Base-by-base conservation (phyloP, 2,329 filamentous ascomycete genomes). In the Colletotrichum musicola region DNA sequence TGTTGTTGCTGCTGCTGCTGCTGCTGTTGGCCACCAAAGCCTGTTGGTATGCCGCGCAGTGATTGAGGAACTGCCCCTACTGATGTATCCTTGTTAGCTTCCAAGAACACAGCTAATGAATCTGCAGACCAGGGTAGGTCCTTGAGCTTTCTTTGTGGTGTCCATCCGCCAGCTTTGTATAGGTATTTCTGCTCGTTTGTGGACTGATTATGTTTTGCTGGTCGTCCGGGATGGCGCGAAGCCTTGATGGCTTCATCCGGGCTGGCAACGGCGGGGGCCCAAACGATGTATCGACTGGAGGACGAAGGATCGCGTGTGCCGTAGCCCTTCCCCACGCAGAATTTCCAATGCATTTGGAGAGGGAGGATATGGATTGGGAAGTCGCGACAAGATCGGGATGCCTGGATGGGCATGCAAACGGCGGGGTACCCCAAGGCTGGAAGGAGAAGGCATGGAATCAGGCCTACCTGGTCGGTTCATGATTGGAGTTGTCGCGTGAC, bases 381-480 rank as follows among this genome's bases (percentile, higher is more conserved):
- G 62, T 38, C 55, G 56, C 35, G 65, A 68, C 56, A 16, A 25
- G 47, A 54, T 55, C 40, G 47, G 38, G 44, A 49, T 55, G 65
- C 18, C 55, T 60, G 55, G 57, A 66, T 64, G 57, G 64, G 60
- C 64, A 63, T 51, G 58, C 67, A 62, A 70, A 66, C 64, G 61
- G 64, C 64, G 62, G 61, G 65, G 62, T 65, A 55, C 62, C 61
- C 10, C 22, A 25, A 68, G 62, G 62, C 62, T 65, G 61, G 69
- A 65, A 59, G 70, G 72, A 64, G 71, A 69, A 61, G 69, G 61
- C 54, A 59, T 59, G 68, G 59, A 51, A 61, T 67, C 51, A 67
- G 49, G 60, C 82, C 79, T 88, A 89, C 86, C 86, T 88, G 85
- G 83, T 83, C 86, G 84, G 79, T 88, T 88, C 86, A 89, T 89